Conservation (phyloP, 2,329 filamentous ascomycete genomes). For the Alternaria arborescens region DNA sequence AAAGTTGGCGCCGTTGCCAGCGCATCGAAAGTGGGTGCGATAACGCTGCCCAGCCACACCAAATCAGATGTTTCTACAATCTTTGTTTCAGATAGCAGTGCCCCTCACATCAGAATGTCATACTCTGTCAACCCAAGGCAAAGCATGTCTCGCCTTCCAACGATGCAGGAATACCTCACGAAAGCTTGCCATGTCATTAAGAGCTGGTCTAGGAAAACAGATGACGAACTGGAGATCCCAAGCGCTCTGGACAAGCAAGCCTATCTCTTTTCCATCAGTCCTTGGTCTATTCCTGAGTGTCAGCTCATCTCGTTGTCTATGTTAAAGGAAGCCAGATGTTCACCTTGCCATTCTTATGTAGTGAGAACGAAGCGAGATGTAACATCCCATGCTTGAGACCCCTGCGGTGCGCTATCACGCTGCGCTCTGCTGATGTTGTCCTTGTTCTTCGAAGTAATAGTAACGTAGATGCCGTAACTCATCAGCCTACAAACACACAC, state of each 20-base stretch:
- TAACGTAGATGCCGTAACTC: no score
- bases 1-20: not conserved
- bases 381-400: no score
- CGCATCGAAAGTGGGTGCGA: not conserved
- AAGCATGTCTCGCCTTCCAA: not conserved
- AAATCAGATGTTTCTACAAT: not conserved
- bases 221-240: not conserved
- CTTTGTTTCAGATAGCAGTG: not conserved
- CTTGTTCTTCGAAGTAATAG: no score
- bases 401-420: no score
- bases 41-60: not conserved
- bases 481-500: no score
- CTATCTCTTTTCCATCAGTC: not conserved
- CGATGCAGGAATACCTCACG: not conserved
- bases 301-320: no score
- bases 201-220: not conserved
- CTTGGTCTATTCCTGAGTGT: no score
- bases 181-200: not conserved
- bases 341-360: no score
- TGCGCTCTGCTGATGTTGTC: no score
- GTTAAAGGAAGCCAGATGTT: no score
- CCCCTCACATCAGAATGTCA: not conserved
- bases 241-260: not conserved
- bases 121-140: not conserved
- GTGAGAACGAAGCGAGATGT: no score